These are phyloP conservation scores for Thelonectria olida DNA, from an alignment of 2,329 filamentous ascomycete genomes.

Conservation along the genomic window DNA sequence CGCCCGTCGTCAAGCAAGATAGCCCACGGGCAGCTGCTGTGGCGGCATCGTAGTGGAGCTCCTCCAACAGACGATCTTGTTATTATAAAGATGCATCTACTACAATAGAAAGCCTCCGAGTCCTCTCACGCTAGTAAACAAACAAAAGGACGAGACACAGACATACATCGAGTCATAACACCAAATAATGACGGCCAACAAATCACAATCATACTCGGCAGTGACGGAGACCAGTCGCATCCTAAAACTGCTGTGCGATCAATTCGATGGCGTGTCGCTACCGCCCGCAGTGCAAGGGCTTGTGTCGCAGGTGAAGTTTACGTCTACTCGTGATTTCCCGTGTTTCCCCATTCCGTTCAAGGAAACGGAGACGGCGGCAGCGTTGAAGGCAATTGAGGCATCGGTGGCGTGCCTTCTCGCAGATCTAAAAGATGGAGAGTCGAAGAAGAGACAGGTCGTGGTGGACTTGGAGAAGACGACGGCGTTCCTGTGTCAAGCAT, in stretches of 20 bases:
- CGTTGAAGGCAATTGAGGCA: slow-evolving; percentile 55
- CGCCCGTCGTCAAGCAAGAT: background rate
- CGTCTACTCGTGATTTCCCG: slow-evolving; percentile 45
- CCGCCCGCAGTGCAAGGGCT: slow-evolving; percentile 40
- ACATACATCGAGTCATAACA: background rate
- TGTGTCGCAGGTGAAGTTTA: slow-evolving; percentile 43
- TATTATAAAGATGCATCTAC: slow-evolving; percentile 16
- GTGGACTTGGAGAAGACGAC: slow-evolving; percentile 52
- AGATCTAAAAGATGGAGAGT: slow-evolving; percentile 31
- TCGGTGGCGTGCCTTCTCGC: slow-evolving; percentile 45
- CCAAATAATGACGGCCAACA: slow-evolving; percentile 19
- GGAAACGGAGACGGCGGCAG: slow-evolving; percentile 55
- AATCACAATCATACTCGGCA: slow-evolving; percentile 29
- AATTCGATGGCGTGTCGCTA: slow-evolving; percentile 42
- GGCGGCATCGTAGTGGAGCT: slow-evolving; percentile 11
- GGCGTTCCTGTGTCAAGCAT: slow-evolving; percentile 52
- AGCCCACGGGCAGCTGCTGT: background rate
- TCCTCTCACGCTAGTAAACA: too few species aligned
- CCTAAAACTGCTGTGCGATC: slow-evolving; percentile 27
- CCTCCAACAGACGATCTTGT: background rate
- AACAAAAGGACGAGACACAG: too few species aligned
- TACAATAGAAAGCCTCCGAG: background rate
- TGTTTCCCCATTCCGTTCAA: slow-evolving; percentile 60
- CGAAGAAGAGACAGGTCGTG: slow-evolving; percentile 32
- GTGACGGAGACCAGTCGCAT: slow-evolving; percentile 32